phyloP scores from a whole-genome alignment of 192 early-diverging fungal species.

The Funneliformis geosporum region DNA sequence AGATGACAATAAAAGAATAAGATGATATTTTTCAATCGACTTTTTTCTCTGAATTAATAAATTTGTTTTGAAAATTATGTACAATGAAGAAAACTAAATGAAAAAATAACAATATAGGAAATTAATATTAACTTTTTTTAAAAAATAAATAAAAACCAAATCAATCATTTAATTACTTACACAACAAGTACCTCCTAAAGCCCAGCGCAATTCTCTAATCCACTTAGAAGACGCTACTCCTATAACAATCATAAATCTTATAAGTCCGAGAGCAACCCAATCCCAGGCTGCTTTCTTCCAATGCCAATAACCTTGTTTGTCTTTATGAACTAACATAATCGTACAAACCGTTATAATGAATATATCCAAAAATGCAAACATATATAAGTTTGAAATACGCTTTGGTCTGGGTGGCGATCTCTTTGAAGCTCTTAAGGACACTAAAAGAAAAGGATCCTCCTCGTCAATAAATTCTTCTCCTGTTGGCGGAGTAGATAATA shows the following conservation, averaged over 20 bases:
- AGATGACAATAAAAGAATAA: background rate
- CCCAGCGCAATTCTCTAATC: conserved; percentile 5
- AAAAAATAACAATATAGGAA: background rate
- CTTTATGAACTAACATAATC: conserved; percentile 3
- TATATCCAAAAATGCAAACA: conserved; percentile 8
- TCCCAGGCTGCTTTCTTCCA: background rate
- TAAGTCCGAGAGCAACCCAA: background rate
- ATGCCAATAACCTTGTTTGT: background rate
- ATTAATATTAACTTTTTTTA: background rate
- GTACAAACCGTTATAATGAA: background rate
- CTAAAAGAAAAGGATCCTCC: conserved; percentile 23
- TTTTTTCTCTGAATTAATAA: conserved; percentile 1
- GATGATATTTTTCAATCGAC: background rate
- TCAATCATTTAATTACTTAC: background rate
- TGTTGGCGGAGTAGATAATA: background rate
- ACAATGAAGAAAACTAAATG: conserved; percentile 23
- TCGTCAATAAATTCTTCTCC: background rate
- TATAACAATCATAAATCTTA: conserved; percentile 14
- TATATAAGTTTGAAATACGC: conserved; percentile 1
- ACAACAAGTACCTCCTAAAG: conserved; percentile 7
- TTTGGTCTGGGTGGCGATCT: conserved; percentile 11
- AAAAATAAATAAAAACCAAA: background rate
- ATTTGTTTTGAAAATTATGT: conserved; percentile 29
- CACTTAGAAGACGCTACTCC: conserved; percentile 1
- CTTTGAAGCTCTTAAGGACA: background rate